Base-by-base conservation (phyloP, 1,284 basidiomycete species). In the Ceratobasidium theobromae region DNA sequence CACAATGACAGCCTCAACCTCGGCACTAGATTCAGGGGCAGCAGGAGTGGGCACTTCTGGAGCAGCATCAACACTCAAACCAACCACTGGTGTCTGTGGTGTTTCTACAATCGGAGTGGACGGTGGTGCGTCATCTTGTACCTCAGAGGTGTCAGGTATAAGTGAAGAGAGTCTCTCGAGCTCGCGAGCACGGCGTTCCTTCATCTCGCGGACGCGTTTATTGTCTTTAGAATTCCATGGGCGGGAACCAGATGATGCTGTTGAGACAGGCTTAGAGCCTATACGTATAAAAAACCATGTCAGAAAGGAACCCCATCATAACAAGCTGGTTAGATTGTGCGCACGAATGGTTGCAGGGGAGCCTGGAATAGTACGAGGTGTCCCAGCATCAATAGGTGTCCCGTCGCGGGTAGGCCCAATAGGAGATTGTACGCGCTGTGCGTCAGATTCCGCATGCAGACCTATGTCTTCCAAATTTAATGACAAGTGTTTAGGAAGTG, bases 401-500 rank as follows among this genome's bases (percentile, higher is more conserved):
- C 43, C 55, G 21, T 60, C 55, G 5, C 55, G 55, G 6, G 55
- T 60, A 23, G 55, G 55, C 45, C 55, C 60, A 41, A 28, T 51
- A 25, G 51, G 55, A 64, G 65, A 45, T 30, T 65, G 46, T 30
- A 41, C 25, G 21, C 54, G 38, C 16, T 27, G 23, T 11, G 40
- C 25, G 18, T 38, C 40, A 4, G 64, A n/a, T 21, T 35, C 25
- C 12, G n/a, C 38, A n/a, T 32, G 40, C 28, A 28, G 70, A 23
- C 40, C 60, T 60, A 38, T 66, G 46, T 62, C 72, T 71, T 23
- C 25, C 14, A 27, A 46, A 25, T 52, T 23, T 46, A 52, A 27
- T 12, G 51, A 52, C 35, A 52, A 25, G 35, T 65, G 48, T 25
- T 35, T 40, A 4, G 60, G 16, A 72, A 73, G 18, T 73, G 72